Conservation (phyloP, 2,329 filamentous ascomycete genomes). For the Xylaria sp. region DNA sequence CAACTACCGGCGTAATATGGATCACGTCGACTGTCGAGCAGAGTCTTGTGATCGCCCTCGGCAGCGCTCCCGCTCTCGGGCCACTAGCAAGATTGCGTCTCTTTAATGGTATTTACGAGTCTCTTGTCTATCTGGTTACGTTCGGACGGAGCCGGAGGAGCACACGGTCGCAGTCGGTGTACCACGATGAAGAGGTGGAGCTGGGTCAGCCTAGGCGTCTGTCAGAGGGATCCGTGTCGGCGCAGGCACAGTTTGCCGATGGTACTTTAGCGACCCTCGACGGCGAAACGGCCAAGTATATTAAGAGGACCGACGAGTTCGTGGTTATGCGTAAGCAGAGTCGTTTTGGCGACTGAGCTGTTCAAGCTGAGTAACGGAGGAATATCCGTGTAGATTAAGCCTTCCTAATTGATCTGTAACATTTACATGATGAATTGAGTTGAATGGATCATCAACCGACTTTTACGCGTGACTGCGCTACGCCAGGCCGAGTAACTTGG, state of each 20-base stretch:
- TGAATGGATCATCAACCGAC: too few species aligned
- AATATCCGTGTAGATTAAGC: too few species aligned
- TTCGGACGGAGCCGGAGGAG: background rate
- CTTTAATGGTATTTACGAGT: background rate
- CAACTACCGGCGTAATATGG: background rate
- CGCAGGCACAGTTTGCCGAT: background rate
- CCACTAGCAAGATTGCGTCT: background rate
- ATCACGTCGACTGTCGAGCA: background rate
- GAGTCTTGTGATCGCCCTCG: background rate
- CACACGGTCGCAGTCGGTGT: background rate
- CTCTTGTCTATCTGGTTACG: background rate
- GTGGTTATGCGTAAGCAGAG: background rate
- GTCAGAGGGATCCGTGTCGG: background rate
- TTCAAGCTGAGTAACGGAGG: too few species aligned
- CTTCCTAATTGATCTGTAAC: too few species aligned
- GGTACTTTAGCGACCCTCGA: background rate
- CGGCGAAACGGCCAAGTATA: constrained; percentile 2
- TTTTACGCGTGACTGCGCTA: too few species aligned
- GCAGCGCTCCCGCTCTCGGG: background rate
- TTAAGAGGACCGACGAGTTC: background rate
- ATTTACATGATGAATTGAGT: too few species aligned
- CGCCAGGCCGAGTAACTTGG: background rate
- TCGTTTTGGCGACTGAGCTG: too few species aligned
- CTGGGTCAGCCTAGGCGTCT: background rate
- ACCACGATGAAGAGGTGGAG: background rate